Conservation (phyloP, 768 basidiomycete species). For the Lactarius psammicola region DNA sequence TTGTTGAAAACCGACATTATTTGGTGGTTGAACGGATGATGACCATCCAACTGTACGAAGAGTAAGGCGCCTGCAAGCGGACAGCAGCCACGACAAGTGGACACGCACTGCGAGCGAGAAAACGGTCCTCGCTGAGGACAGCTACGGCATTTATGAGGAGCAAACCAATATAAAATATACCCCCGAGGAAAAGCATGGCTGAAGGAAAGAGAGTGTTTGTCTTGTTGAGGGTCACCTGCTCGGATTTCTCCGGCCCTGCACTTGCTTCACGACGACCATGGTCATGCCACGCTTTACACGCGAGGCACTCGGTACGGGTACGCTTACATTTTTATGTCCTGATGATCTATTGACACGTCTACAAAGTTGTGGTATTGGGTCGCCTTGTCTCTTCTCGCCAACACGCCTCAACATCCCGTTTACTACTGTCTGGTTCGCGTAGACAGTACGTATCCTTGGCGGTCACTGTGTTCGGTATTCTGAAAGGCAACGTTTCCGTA, state of each 20-base stretch:
- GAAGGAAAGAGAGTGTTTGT: neutral
- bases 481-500: neutral
- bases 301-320: slow-evolving; percentile 19
- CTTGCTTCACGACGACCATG: neutral
- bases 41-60: slow-evolving; percentile 80
- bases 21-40: slow-evolving; percentile 61
- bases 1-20: slow-evolving; percentile 60
- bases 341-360: neutral
- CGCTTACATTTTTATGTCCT: neutral
- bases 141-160: slow-evolving; percentile 94
- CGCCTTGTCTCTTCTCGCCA: slow-evolving; percentile 10
- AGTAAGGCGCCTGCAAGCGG: slow-evolving; percentile 22
- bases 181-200: slow-evolving; percentile 59
- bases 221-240: neutral
- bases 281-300: slow-evolving; percentile 9
- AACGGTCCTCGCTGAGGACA: slow-evolving; percentile 93
- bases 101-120: slow-evolving; percentile 83
- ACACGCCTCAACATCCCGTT: slow-evolving; percentile 7
- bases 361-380: slow-evolving; percentile 9
- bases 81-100: neutral
- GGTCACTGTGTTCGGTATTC: neutral
- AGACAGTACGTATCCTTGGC: slow-evolving; percentile 18
- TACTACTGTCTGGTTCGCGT: slow-evolving; percentile 22
- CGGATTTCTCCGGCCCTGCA: slow-evolving; percentile 17
- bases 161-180: slow-evolving; percentile 80